A percentile compares a stretch with the other conserved stretches of the same genome.
These are phyloP conservation scores for Sapria himalayana DNA, from an alignment of 345 rosid genomes.

Conservation along the genomic window DNA sequence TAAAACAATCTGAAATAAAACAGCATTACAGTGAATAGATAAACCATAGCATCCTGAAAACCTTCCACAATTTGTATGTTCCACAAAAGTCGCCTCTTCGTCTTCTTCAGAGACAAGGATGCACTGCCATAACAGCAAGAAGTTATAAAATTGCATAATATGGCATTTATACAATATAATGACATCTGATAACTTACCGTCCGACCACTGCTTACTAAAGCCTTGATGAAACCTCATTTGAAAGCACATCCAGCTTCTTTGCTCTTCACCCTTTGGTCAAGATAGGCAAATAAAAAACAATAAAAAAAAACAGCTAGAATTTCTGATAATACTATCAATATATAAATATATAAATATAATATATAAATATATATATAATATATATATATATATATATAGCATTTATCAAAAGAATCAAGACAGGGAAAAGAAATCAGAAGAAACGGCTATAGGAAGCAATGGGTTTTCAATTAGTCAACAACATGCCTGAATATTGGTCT, in stretches of 20 bases:
- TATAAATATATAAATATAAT: background rate
- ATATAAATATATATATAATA: no score
- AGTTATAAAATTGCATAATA: constrained; percentile 5
- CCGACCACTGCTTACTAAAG: constrained; percentile 87
- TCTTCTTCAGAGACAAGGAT: constrained; percentile 96
- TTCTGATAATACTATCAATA: background rate
- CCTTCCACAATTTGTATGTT: constrained; percentile 61
- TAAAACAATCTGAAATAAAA: background rate
- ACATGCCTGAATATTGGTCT: constrained; percentile 80
- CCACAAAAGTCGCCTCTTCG: constrained; percentile 82
- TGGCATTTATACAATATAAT: background rate
- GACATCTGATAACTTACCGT: constrained; percentile 32
- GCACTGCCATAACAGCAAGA: constrained; percentile 27
- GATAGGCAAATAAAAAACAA: constrained; percentile 4
- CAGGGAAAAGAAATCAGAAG: no score
- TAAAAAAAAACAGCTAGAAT: no score
- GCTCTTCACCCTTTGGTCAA: constrained; percentile 71
- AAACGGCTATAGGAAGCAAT: background rate
- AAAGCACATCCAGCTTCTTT: constrained; percentile 94
- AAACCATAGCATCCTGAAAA: constrained; percentile 11
- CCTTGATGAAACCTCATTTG: constrained; percentile 84
- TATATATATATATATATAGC: background rate
- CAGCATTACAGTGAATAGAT: background rate
- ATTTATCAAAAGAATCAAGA: no score
- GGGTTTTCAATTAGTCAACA: background rate